phyloP scores from a whole-genome alignment of 768 basidiomycete species.

The Tricholoma flavovirens region DNA sequence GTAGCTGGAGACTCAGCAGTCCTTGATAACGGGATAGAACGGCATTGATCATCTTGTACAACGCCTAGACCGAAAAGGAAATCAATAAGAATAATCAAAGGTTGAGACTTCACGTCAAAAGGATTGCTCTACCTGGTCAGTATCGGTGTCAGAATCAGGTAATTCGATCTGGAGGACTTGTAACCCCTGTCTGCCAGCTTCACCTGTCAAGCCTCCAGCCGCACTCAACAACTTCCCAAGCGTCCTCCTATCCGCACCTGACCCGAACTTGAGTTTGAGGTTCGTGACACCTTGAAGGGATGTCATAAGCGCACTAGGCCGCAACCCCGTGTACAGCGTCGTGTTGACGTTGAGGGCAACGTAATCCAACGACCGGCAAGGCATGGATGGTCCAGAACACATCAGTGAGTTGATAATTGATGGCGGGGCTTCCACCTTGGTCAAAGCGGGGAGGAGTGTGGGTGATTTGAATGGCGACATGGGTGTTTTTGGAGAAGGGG shows the following conservation, averaged over 20 bases:
- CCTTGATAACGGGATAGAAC: conserved; percentile 34
- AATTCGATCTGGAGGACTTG: conserved; percentile 28
- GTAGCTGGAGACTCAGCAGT: conserved; percentile 27
- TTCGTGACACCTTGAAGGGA: conserved; percentile 26
- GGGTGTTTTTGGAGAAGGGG: conserved; percentile 11
- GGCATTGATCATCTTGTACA: conserved; percentile 35
- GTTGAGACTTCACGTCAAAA: background rate
- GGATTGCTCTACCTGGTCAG: conserved; percentile 28
- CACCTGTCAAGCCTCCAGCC: conserved; percentile 29
- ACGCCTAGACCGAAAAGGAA: conserved; percentile 17
- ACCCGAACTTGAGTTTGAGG: conserved; percentile 31
- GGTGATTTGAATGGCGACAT: conserved; percentile 21
- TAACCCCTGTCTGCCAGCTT: conserved; percentile 13
- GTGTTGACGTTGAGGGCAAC: conserved; percentile 36
- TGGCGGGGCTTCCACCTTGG: conserved; percentile 32
- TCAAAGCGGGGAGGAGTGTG: conserved; percentile 36
- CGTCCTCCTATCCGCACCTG: conserved; percentile 37
- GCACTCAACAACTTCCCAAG: conserved; percentile 43
- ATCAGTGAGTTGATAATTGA: conserved; percentile 25
- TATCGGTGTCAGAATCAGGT: conserved; percentile 16
- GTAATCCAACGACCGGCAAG: conserved; percentile 24
- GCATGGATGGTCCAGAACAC: conserved; percentile 2
- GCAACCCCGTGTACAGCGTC: conserved; percentile 40
- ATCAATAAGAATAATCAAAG: background rate
- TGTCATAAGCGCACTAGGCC: conserved; percentile 36